Base-by-base conservation (phyloP, 805 yeast genomes). In the Candida tibetensis region DNA sequence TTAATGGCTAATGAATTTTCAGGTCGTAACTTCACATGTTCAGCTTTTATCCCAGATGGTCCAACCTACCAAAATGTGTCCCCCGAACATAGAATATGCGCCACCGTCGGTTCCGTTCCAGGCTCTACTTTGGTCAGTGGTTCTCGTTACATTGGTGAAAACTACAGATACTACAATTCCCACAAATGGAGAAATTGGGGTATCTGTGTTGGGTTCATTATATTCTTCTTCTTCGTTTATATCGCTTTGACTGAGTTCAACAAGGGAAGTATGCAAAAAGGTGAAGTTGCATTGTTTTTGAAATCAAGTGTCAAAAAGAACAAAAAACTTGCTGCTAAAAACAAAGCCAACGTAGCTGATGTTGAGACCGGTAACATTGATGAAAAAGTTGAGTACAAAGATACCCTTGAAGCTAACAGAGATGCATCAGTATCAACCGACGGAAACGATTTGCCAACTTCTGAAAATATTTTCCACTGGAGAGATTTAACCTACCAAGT, bases 401-500 rank as follows among this genome's bases (percentile, higher is more conserved):
- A 65, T 17, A 53, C 56, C 15, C 34, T 51, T 12, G 68, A 63
- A 26, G 57, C 60, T 17, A 47, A 49, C 21, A 51, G 47, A 37
- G 46, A 46, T 4, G 39, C 39, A 6, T 36, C 48, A 3, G 27
- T 37, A 15, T 26, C 45, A 5, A 32, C 43, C 4, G 29, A 17
- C 14, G 45, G 42, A 26, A 57, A 48, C 14, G 35, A 34, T 17
- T 34, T 46, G 13, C 46, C 51, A 16, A 30, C 42, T 8, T 37
- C 48, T 36, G 62, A 60, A 15, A 79, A 78, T 36, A 77, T 81
- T 28, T 83, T 83, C 73, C 86, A 81, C 54, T 85, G 95, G 95
- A 76, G 77, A 60, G 75, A 85, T 53, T 79, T 85, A 30, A 76
- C 82, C 52, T 85, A 83, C 55, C 83, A 80, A 45, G 79, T 85